These are phyloP conservation scores for Fragaria ananassa DNA, from an alignment of 306 rosid species.

Conservation along the genomic window DNA sequence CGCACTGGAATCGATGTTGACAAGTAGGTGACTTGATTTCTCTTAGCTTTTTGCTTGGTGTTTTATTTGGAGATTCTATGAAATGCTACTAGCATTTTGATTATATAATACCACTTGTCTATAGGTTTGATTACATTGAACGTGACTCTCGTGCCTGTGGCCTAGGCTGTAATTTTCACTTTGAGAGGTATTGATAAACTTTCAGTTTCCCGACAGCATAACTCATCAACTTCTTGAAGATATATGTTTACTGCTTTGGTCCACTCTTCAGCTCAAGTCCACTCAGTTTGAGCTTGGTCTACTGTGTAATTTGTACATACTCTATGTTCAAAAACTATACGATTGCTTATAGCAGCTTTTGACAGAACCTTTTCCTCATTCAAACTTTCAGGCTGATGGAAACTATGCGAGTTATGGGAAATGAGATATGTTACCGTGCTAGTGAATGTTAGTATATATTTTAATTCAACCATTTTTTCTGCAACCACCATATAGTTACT, in stretches of 20 bases:
- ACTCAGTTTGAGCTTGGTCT: conserved; percentile 12
- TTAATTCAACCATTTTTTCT: neutral
- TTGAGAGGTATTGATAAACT: conserved; percentile 55
- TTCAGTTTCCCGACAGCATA: conserved; percentile 16
- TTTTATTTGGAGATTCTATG: conserved; percentile 5
- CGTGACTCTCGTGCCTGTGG: conserved; percentile 96
- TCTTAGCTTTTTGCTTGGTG: neutral
- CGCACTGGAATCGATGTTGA: conserved; percentile 96
- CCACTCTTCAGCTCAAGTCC: conserved; percentile 13
- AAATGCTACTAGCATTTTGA: conserved; percentile 13
- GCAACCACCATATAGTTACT: conserved; percentile 24
- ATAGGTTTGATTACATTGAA: conserved; percentile 88
- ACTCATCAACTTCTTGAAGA: neutral
- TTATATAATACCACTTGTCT: conserved; percentile 9
- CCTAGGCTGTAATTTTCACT: conserved; percentile 81
- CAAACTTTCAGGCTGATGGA: conserved; percentile 64
- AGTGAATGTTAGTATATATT: conserved; percentile 67
- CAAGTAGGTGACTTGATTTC: conserved; percentile 46
- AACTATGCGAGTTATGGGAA: conserved; percentile 76
- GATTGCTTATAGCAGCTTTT: neutral
- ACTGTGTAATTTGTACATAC: conserved; percentile 20
- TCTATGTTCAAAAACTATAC: conserved; percentile 2
- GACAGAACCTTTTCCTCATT: conserved; percentile 17
- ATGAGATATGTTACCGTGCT: conserved; percentile 81
- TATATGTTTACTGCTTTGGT: conserved; percentile 23